Conservation (phyloP, 768 basidiomycete genomes). For the Boletus sensibilis region DNA sequence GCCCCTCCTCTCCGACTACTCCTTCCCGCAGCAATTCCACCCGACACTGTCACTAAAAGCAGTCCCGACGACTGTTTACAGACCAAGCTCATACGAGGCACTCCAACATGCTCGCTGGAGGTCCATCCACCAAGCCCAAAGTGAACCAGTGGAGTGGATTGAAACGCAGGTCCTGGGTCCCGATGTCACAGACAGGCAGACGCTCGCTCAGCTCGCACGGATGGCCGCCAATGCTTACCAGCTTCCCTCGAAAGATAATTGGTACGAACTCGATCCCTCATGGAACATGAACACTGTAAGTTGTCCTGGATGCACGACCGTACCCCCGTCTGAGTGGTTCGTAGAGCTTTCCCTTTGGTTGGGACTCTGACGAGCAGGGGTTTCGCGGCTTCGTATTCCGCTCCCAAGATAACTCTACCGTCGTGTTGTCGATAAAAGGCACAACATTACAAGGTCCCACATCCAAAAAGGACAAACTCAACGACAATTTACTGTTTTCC, state of each 20-base stretch:
- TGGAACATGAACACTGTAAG: constrained; percentile 61
- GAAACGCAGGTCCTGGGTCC: constrained; percentile 65
- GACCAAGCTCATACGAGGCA: constrained; percentile 51
- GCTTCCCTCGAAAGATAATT: constrained; percentile 62
- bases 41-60: constrained; percentile 40
- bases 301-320: constrained; percentile 8
- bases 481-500: constrained; percentile 86
- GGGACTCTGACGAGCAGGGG: constrained; percentile 66
- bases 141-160: constrained; percentile 66
- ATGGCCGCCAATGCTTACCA: constrained; percentile 93
- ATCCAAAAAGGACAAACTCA: constrained; percentile 88
- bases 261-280: constrained; percentile 75
- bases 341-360: constrained; percentile 80
- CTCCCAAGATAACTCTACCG: constrained; percentile 73
- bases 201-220: constrained; percentile 76
- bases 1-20: constrained; percentile 2
- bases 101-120: constrained; percentile 52
- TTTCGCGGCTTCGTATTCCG: constrained; percentile 91
- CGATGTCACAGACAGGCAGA: constrained; percentile 75
- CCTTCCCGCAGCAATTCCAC: constrained; percentile 3
- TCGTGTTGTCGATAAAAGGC: constrained; percentile 87
- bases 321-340: constrained; percentile 5
- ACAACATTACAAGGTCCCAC: constrained; percentile 86
- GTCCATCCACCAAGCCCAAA: constrained; percentile 49
- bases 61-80: constrained; percentile 51